phyloP scores from a whole-genome alignment of 1,284 basidiomycete genomes.

The Chondrostereum purpureum region DNA sequence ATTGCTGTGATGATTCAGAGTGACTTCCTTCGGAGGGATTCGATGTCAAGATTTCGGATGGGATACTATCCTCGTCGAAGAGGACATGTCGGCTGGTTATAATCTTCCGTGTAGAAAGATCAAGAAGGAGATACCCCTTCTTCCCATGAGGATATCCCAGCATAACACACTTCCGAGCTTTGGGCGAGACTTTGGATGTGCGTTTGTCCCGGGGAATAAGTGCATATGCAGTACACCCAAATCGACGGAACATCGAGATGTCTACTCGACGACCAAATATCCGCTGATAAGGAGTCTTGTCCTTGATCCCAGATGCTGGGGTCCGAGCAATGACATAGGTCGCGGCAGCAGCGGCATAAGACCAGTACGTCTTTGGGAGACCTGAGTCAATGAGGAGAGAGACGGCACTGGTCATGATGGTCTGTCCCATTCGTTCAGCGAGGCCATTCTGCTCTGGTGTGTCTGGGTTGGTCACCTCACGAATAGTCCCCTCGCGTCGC shows the following conservation, averaged over 20 bases:
- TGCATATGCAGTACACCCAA: conserved; percentile 7
- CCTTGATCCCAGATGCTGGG: background rate
- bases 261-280: conserved; percentile 17
- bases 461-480: conserved; percentile 6
- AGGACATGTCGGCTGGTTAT: background rate
- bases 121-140: background rate
- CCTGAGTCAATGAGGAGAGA: conserved; percentile 16
- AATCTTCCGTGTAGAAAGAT: background rate
- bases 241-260: conserved; percentile 13
- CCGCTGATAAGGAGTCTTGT: conserved; percentile 20
- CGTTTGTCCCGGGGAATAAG: background rate
- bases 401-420: conserved; percentile 11
- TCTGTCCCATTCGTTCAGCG: conserved; percentile 19
- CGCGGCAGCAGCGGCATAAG: conserved; percentile 7
- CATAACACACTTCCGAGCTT: conserved; percentile 1
- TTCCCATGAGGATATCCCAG: background rate
- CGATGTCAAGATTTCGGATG: too few relatives aligned
- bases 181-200: background rate
- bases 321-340: conserved; percentile 7
- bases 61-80: background rate
- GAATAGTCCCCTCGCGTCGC: background rate
- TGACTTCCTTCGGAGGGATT: too few relatives aligned
- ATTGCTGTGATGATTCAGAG: too few relatives aligned
- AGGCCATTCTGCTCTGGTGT: conserved; percentile 17
- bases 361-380: conserved; percentile 15